Evolutionary conservation across 345 rosid genomes (phyloP).

Genomic region (Gossypium turneri): DNA sequence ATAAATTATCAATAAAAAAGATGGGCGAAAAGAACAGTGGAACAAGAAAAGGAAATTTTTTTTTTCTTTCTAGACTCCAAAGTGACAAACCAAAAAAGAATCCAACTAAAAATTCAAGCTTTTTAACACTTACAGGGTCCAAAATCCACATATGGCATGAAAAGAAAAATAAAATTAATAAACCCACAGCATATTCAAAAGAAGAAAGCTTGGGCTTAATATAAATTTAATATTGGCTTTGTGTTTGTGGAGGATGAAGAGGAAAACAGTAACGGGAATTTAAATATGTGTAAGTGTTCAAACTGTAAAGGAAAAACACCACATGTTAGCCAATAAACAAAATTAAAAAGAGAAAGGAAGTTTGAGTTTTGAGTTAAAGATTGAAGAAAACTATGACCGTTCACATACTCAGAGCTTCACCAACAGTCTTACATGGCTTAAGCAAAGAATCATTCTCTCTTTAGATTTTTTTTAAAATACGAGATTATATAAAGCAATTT

Average conservation of each 20-base stretch:
- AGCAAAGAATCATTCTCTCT: slow-evolving; percentile 45
- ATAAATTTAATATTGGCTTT: background rate
- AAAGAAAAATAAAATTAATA: background rate
- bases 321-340: background rate
- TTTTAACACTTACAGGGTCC: slow-evolving; percentile 2
- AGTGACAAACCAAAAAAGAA: background rate
- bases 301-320: background rate
- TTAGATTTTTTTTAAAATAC: background rate
- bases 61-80: background rate
- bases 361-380: background rate
- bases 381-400: background rate
- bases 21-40: background rate
- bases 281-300: background rate
- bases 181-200: slow-evolving; percentile 2
- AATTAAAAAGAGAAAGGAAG: no score
- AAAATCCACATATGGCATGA: background rate
- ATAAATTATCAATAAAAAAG: background rate
- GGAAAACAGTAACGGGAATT: background rate
- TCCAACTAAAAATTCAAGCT: background rate
- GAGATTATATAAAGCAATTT: no score
- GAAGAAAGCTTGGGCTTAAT: background rate
- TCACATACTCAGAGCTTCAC: slow-evolving; percentile 21
- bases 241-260: background rate
- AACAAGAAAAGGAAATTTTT: background rate
- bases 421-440: slow-evolving; percentile 35